Evolutionary conservation across 2,329 filamentous ascomycete species (phyloP).

Genomic region (Penicillium paneum): DNA sequence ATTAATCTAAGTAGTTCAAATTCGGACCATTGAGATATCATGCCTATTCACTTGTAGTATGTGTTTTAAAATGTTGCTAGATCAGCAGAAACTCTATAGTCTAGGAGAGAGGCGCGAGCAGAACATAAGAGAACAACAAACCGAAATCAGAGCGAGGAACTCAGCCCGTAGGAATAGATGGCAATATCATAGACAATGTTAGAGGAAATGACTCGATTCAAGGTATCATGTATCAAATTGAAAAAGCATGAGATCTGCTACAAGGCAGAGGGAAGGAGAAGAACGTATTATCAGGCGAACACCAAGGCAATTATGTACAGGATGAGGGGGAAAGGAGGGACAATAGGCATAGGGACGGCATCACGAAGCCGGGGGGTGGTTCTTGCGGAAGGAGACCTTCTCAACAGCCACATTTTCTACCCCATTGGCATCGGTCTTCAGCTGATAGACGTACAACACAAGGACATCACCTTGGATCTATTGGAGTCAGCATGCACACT

Average conservation of each 20-base stretch:
- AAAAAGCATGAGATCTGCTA: background rate
- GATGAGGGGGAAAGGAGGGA: conserved; percentile 10
- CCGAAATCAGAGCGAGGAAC: background rate
- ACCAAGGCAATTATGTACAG: conserved; percentile 35
- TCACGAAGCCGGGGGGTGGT: conserved; percentile 59
- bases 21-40: background rate
- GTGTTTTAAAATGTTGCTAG: too few relatives aligned
- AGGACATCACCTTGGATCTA: conserved; percentile 95
- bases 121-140: background rate
- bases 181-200: background rate
- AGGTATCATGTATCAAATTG: conserved; percentile 15
- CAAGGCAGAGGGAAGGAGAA: background rate
- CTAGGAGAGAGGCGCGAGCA: background rate
- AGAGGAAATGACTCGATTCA: conserved; percentile 5
- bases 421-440: conserved; percentile 72
- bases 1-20: background rate
- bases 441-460: conserved; percentile 89
- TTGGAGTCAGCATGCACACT: conserved; percentile 15
- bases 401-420: conserved; percentile 77
- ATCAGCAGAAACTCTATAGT: background rate
- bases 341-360: background rate
- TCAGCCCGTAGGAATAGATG: background rate
- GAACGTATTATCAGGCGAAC: background rate
- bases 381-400: conserved; percentile 83
- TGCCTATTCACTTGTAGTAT: background rate